Base-by-base conservation (phyloP, 75 land plant species). In the Pseudotsuga menziesii region DNA sequence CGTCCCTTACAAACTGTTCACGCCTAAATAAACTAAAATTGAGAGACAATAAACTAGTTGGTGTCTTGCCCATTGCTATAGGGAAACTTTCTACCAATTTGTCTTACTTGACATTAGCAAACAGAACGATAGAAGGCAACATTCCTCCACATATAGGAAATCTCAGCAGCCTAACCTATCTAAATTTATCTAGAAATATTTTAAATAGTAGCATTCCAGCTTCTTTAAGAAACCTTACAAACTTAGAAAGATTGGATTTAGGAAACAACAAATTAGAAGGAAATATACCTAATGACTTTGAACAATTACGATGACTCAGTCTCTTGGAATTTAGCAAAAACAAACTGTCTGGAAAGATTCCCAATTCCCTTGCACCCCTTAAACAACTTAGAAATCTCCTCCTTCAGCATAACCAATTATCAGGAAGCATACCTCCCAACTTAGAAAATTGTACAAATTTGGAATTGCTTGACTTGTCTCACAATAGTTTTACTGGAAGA, bases 311-410 rank as follows among this genome's bases (percentile, higher is more conserved):
- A 3, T 5, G 13, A 1, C 75, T 83, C 36, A 29, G 41, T 26
- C 52, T 39, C 61, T 56, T 82, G 35, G 26, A 52, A 8, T 22
- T 82, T 16, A 55, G 77, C 9, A 66, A 56, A 48, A 82, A 78
- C 57, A 55, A 6, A 4, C 64, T 82, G n/a, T 29, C 26, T 52
- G 81, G 81, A 5, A 55, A 66, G 1, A 69, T 82, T 19, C 84
- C 84, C 22, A 16, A 66, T 58, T 69, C 19, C 36, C 23, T 66
- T 66, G 9, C 17, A 20, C 5, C 19, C 17, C 13, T 66, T 4
- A 15, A 27, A 23, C 15, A 66, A 12, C 23, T 66, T 7, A 16
- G 36, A 66, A 1, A 16, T 14, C 3, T 66, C 7, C 16, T 15
- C 70, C 36, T 66, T 66, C 36, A 26, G 27, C 70, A 66, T 19